These are phyloP conservation scores for Coprinellus micaceus DNA, from an alignment of 768 basidiomycete genomes.

Conservation along the genomic window DNA sequence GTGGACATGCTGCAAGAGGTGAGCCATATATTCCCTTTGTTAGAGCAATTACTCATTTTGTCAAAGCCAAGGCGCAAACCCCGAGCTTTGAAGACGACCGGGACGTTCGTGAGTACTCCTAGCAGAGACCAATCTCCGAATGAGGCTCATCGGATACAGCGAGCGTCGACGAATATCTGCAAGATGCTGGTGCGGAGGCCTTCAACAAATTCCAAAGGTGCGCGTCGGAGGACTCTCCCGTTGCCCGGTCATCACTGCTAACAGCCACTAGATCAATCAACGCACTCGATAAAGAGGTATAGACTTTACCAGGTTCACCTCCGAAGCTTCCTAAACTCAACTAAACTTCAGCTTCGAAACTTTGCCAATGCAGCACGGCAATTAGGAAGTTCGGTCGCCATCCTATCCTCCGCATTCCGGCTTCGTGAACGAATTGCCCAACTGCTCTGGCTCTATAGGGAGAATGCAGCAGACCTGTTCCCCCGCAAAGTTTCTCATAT, in stretches of 20 bases:
- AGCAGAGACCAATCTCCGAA: not conserved
- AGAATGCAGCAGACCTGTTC: conserved; percentile 76
- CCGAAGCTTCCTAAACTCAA: conserved; percentile 4
- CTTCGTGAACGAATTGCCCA: conserved; percentile 67
- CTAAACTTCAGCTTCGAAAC: conserved; percentile 54
- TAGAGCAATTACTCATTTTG: not conserved
- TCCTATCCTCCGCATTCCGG: conserved; percentile 69
- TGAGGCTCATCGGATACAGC: conserved; percentile 30
- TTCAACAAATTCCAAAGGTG: conserved; percentile 65
- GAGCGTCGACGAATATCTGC: conserved; percentile 66
- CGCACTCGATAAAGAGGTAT: conserved; percentile 62
- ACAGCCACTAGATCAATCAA: conserved; percentile 45
- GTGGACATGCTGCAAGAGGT: conserved; percentile 30
- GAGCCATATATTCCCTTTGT: too few species aligned
- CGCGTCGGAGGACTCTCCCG: conserved; percentile 10
- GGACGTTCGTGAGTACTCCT: conserved; percentile 56
- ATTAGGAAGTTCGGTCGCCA: conserved; percentile 72
- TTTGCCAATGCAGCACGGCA: conserved; percentile 76
- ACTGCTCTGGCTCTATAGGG: conserved; percentile 65
- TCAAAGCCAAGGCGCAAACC: conserved; percentile 33
- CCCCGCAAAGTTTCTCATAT: conserved; percentile 56
- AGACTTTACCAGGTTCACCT: conserved; percentile 4
- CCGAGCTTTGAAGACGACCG: conserved; percentile 60
- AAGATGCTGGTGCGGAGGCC: conserved; percentile 59
- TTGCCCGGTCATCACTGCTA: conserved; percentile 4